A percentile compares a stretch with the other conserved stretches of the same genome.
Conservation (phyloP, 805 yeast genomes). For the Maudiozyma bulderi region DNA sequence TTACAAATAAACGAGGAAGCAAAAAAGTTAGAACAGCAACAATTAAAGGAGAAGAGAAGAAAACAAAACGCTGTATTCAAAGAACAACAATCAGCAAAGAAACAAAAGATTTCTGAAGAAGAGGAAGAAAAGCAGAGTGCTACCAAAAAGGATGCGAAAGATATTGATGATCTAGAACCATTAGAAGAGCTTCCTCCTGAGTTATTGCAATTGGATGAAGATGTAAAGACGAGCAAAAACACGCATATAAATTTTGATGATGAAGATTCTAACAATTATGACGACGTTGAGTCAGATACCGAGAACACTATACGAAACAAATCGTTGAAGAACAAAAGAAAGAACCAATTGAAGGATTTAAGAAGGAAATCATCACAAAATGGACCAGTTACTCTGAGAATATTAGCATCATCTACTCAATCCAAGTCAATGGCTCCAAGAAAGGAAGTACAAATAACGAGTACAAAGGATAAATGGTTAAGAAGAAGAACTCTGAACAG, state of each 20-base stretch:
- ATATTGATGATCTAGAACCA: slow-evolving; percentile 10
- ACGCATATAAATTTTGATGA: slow-evolving; percentile 31
- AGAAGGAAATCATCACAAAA: slow-evolving; percentile 26
- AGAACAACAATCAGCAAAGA: slow-evolving; percentile 28
- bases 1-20: slow-evolving; percentile 22
- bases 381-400: slow-evolving; percentile 36
- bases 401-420: slow-evolving; percentile 16
- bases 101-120: slow-evolving; percentile 12
- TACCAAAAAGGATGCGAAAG: no score
- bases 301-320: neutral
- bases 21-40: slow-evolving; percentile 16
- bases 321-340: slow-evolving; percentile 14
- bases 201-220: slow-evolving; percentile 28
- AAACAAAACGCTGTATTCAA: slow-evolving; percentile 19
- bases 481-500: slow-evolving; percentile 25
- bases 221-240: slow-evolving; percentile 8
- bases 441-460: slow-evolving; percentile 17
- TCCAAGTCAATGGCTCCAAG: slow-evolving; percentile 23
- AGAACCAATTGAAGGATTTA: slow-evolving; percentile 27
- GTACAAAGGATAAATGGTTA: slow-evolving; percentile 28
- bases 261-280: slow-evolving; percentile 13
- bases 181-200: slow-evolving; percentile 34
- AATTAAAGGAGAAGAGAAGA: slow-evolving; percentile 29
- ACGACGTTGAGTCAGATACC: slow-evolving; percentile 11
- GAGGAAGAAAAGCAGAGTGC: neutral